Evolutionary conservation across 1,139 yeast species (phyloP).

Genomic region (Yamadazyma conglobata): DNA sequence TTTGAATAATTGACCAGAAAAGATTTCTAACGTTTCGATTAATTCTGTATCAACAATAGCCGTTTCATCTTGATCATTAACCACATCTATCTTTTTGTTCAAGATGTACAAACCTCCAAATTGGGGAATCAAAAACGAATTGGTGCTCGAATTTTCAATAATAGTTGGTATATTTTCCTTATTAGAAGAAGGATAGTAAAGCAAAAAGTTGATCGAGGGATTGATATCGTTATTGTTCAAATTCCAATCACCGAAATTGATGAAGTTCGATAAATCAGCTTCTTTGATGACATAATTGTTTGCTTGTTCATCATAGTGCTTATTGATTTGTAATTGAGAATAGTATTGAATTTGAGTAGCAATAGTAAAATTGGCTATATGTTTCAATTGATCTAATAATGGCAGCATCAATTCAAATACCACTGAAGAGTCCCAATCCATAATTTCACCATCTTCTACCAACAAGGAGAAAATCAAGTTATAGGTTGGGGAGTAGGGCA

Average conservation of each 20-base stretch:
- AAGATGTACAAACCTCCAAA: constrained; percentile 76
- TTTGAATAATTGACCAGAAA: constrained; percentile 70
- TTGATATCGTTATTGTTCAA: constrained; percentile 51
- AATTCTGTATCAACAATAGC: constrained; percentile 45
- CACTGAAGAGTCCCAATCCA: constrained; percentile 38
- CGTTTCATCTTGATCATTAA: constrained; percentile 18
- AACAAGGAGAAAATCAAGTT: constrained; percentile 63
- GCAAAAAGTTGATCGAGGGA: constrained; percentile 68
- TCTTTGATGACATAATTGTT: constrained; percentile 30
- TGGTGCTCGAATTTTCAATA: constrained; percentile 48
- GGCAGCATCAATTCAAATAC: constrained; percentile 26
- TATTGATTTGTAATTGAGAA: constrained; percentile 32
- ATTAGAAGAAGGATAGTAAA: constrained; percentile 55
- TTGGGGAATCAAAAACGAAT: constrained; percentile 80
- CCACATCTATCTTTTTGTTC: constrained; percentile 35
- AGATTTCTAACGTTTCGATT: constrained; percentile 58
- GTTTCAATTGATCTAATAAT: constrained; percentile 31
- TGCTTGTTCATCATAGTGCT: constrained; percentile 22
- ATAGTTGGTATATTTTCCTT: constrained; percentile 40
- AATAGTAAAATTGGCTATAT: constrained; percentile 66
- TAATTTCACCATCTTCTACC: constrained; percentile 37
- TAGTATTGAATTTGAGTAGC: constrained; percentile 80
- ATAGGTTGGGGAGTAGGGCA: constrained; percentile 59
- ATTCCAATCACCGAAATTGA: constrained; percentile 78
- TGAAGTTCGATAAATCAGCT: constrained; percentile 60